phyloP scores from a whole-genome alignment of 2,329 filamentous ascomycete genomes.

The Rutstroemia sp. region DNA sequence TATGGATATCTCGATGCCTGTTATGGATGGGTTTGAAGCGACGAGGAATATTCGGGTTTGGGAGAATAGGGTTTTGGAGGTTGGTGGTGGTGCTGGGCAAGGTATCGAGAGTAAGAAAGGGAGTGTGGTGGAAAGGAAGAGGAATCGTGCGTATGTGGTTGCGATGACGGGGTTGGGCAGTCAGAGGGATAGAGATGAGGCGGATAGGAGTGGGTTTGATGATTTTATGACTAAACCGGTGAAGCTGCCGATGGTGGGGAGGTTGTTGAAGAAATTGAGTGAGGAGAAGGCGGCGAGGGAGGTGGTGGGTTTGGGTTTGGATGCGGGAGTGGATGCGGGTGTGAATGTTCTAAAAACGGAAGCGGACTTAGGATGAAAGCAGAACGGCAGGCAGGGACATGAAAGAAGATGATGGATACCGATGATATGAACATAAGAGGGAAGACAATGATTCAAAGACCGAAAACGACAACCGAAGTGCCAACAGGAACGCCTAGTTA shows the following conservation, averaged over 20 bases:
- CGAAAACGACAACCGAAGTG: too few relatives aligned
- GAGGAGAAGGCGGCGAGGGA: slow-evolving; percentile 8
- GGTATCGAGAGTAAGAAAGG: not conserved
- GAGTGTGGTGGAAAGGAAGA: not conserved
- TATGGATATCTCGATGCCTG: slow-evolving; percentile 48
- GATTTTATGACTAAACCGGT: slow-evolving; percentile 47
- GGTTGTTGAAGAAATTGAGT: slow-evolving; percentile 15
- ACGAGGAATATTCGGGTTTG: slow-evolving; percentile 38
- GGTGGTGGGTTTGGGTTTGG: not conserved
- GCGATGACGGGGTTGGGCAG: slow-evolving; percentile 45
- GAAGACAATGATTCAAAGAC: too few relatives aligned
- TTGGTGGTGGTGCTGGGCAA: not conserved
- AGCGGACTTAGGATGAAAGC: not conserved
- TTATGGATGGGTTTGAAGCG: slow-evolving; percentile 42
- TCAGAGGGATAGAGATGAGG: slow-evolving; percentile 39
- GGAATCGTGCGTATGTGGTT: slow-evolving; percentile 35
- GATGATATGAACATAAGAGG: not conserved
- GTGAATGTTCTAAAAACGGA: not conserved
- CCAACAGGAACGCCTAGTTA: too few relatives aligned
- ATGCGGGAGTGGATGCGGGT: not conserved
- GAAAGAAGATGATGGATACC: not conserved
- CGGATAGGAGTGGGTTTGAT: slow-evolving; percentile 45
- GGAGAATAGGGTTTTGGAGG: not conserved
- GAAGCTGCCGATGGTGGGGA: slow-evolving; percentile 18
- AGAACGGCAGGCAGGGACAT: not conserved